Base-by-base conservation (phyloP, 768 basidiomycete genomes). In the Pleurotus ostreatus region DNA sequence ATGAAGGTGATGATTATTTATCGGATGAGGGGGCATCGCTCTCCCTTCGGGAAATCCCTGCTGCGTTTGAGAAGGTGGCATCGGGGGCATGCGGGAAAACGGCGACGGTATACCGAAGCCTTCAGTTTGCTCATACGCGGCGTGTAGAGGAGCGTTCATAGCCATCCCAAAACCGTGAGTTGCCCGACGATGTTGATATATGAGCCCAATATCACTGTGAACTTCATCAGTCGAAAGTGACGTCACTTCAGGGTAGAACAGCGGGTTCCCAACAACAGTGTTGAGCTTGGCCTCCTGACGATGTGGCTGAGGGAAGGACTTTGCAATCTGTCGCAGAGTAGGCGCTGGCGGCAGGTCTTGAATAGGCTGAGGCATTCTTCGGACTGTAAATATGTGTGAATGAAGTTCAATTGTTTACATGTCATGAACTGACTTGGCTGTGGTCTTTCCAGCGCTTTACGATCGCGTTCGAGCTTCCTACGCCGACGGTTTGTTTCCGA, bases 401-500 rank as follows among this genome's bases (percentile, higher is more conserved):
- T 30, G 52, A 38, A 45, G 47, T 47, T 38, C 30, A 48, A 48
- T 20, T 34, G 38, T 44, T n/a, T 1, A 47, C 9, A 30, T 3
- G 38, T 34, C 1, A 61, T 43, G 56, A 15, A 74, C 82, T 47
- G 63, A 93, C 94, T 70, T 52, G 87, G 84, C 46, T 81, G 84
- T 8, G 89, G 87, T n/a, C 86, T 75, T 61, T 94, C 94, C 11
- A 85, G 66, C 1, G 81, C 80, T 60, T 94, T 79, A 59, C 92
- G 83, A 60, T 97, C 94, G 57, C 94, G 79, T 67, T 98, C 94
- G 37, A 98, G 70, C 47, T 83, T 79, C 45, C 95, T 77, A 57
- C 92, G 79, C 69, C 96, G 96, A 60, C 89, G 77, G 68, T 92
- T 94, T 5, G 89, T 87, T 62, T 95, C 91, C 0, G 94, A 84